phyloP scores from a whole-genome alignment of 164 flowering plant genomes.

The Cinnamomum micranthum region DNA sequence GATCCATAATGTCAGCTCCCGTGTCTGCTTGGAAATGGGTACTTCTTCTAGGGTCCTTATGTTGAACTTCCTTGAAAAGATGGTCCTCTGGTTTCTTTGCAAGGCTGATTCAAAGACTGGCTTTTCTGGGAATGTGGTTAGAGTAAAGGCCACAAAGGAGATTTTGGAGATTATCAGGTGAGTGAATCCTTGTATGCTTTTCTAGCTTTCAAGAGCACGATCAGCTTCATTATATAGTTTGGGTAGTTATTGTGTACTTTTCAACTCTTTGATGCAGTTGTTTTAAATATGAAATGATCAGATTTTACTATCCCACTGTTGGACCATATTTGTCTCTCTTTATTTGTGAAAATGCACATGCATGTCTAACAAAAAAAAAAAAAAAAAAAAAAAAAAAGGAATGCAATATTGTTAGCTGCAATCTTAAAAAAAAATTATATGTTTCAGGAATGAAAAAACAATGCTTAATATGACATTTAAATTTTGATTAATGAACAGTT shows the following conservation, averaged over 20 bases:
- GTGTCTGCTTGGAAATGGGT: constrained; percentile 40
- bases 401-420: background rate
- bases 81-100: constrained; percentile 33
- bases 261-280: background rate
- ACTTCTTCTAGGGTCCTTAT: constrained; percentile 46
- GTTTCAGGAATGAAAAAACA: background rate
- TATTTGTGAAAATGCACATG: background rate
- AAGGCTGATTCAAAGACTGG: constrained; percentile 16
- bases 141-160: constrained; percentile 29
- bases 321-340: background rate
- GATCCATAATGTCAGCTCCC: constrained; percentile 46
- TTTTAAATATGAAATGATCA: background rate
- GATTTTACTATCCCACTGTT: background rate
- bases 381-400: background rate
- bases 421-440: background rate
- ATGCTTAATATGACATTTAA: background rate
- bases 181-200: background rate
- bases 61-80: constrained; percentile 40
- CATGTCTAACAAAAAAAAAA: background rate
- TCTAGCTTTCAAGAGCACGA: background rate
- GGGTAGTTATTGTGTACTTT: background rate
- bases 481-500: background rate
- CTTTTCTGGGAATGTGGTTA: constrained; percentile 21
- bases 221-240: background rate
- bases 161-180: constrained; percentile 64